These are phyloP conservation scores for Neurospora sp. DNA, from an alignment of 495 filamentous ascomycete species.

Conservation along the genomic window DNA sequence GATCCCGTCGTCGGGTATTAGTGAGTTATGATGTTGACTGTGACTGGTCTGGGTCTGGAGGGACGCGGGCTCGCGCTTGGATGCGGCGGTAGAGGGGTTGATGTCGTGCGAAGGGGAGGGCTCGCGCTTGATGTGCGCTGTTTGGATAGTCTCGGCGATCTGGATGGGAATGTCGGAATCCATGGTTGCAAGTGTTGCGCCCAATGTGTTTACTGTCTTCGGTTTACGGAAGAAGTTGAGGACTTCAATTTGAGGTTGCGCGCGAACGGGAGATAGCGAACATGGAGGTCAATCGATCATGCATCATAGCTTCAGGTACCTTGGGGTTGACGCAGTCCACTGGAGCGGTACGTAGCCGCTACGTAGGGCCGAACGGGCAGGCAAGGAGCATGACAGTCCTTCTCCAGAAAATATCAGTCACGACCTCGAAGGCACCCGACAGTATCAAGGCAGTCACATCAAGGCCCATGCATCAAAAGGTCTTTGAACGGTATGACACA, in stretches of 20 bases:
- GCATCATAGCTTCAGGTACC: not conserved
- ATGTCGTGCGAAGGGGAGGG: conserved; percentile 66
- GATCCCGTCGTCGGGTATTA: conserved; percentile 8
- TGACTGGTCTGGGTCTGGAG: conserved; percentile 11
- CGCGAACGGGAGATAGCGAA: not conserved
- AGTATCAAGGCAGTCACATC: not conserved
- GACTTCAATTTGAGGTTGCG: not conserved
- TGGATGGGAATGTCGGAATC: conserved; percentile 42
- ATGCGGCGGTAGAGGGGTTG: conserved; percentile 66
- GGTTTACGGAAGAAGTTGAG: not conserved
- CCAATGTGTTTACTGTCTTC: not conserved
- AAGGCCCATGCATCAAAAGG: not conserved
- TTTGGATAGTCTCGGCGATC: conserved; percentile 66
- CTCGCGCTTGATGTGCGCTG: conserved; percentile 58
- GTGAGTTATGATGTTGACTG: not conserved
- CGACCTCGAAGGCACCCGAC: not conserved
- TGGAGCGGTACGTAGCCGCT: not conserved
- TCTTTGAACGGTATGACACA: not conserved
- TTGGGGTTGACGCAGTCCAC: not conserved
- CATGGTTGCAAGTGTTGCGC: conserved; percentile 14
- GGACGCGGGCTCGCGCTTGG: conserved; percentile 39
- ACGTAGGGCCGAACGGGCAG: not conserved
- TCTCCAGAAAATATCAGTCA: not conserved
- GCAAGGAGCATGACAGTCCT: not conserved
- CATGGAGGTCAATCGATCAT: not conserved